Evolutionary conservation across 371 early-diverging fungal genomes (phyloP), one percentile per base, ranked within the genome.

Genomic region (Mortierella sp.): DNA sequence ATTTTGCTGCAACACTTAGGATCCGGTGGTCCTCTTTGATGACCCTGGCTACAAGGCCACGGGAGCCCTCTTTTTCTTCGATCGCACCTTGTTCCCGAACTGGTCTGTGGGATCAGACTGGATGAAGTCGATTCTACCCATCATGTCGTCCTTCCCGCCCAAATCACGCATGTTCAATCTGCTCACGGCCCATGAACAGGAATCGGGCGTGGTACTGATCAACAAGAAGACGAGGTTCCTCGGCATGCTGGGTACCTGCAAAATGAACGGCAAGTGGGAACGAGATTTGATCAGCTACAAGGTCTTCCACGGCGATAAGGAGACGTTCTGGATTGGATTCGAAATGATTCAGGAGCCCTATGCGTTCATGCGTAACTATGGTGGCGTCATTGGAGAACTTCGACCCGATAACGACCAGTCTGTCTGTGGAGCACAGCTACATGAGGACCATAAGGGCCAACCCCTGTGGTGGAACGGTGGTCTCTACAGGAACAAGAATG

Each of bases 31-130:
- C 1, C 61, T 91, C 21, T 90, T 89, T 70, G 82, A 85, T 8
- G 85, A 86, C 60, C 65, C 79, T 21, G 86, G 84, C 1, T 92
- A 90, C 62, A 50, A 72, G 23, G 65, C 78, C 4, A 85, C 87
- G 2, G 90, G 92, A 12, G 81, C 89, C 0, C 54, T 92, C 12
- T 90, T 90, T 70, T 92, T 89, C 65, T 81, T 82, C 44, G 92
- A 92, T 67, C 85, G 90, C 14, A 87, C 87, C 0, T 59, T 87
- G 24, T 85, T 86, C 53, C 46, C 69, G 4, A 67, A 66, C 14
- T 80, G 67, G 56, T 27, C 64, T 1, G 37, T 44, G 3, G 82
- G 82, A 14, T 50, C 78, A 14, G 60, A 64, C 24, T 87, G 87
- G 85, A 41, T 87, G 0, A 76, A 71, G 17, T 81, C 85, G 1